These are phyloP conservation scores for Hypoxylon sp. DNA, from an alignment of 2,329 filamentous ascomycete genomes.

Conservation along the genomic window DNA sequence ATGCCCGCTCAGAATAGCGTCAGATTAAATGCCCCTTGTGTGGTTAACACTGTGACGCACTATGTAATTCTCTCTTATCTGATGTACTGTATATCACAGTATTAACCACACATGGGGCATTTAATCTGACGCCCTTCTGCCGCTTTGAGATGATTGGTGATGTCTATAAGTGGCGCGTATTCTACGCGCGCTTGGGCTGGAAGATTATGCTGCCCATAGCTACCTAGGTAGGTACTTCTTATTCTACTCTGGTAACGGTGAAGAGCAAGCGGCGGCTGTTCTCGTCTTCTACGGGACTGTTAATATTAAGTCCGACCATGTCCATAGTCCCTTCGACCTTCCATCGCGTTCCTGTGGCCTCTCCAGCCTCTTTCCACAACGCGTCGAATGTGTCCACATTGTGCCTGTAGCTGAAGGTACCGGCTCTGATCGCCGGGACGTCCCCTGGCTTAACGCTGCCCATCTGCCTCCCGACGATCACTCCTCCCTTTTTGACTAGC, in stretches of 20 bases:
- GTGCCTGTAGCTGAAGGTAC: slow-evolving; percentile 38
- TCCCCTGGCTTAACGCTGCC: slow-evolving; percentile 40
- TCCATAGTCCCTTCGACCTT: slow-evolving; percentile 44
- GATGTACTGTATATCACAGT: too few relatives aligned
- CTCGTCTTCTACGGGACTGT: slow-evolving; percentile 37
- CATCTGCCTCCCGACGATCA: slow-evolving; percentile 44
- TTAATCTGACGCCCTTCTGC: too few relatives aligned
- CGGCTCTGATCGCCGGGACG: slow-evolving; percentile 32
- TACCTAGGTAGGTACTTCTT: neutral
- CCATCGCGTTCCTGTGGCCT: slow-evolving; percentile 40
- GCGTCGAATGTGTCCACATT: slow-evolving; percentile 32
- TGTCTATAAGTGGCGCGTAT: neutral
- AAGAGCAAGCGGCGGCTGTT: slow-evolving; percentile 44
- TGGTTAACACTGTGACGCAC: too few relatives aligned
- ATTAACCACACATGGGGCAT: too few relatives aligned
- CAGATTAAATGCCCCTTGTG: too few relatives aligned
- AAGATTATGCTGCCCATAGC: neutral
- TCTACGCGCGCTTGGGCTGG: neutral
- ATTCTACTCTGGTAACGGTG: slow-evolving; percentile 40
- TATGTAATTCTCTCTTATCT: too few relatives aligned
- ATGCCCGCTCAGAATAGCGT: too few relatives aligned
- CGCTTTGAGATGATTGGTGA: neutral
- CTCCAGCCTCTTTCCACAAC: slow-evolving; percentile 42
- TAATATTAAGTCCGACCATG: slow-evolving; percentile 38
- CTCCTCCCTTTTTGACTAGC: slow-evolving; percentile 40